Base-by-base conservation (phyloP, 768 basidiomycete genomes). In the Lactifluus pinguis region DNA sequence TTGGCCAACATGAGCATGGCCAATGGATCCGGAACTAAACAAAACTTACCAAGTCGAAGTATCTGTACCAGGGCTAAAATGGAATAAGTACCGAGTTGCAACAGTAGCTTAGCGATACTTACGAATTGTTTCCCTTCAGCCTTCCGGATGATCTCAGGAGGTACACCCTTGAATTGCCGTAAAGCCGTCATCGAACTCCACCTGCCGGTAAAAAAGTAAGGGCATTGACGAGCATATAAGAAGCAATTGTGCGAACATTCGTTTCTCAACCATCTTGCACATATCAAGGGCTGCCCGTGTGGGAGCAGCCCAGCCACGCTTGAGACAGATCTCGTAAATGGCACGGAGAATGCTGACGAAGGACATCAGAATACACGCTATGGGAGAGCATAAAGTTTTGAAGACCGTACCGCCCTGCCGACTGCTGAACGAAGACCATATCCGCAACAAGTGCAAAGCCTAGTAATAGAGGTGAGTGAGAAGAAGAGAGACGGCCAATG, bases 111-210 rank as follows among this genome's bases (percentile, higher is more conserved):
- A 21, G 65, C 38, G 45, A 41, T 17, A 79, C 85, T 69, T 68
- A 91, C 89, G 79, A 98, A 98, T 80, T 98, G 95, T 72, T 98
- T 98, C 15, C 91, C 87, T 72, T 98, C 95, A 0, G 95, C 94
- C 69, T 95, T 93, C 30, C 89, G 76, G 51, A 95, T 76, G 38
- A 95, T 85, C 50, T 95, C 92, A 19, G 79, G 71, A 0, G 93
- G 95, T 0, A 95, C 86, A 65, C 88, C 87, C 71, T 87, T 92
- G 80, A 98, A 98, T 71, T 99, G 97, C 41, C 97, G 83, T 41
- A 98, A 79, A 8, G 95, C 95, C 0, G 95, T 94, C 95, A 98
- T 98, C 0, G 94, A 94, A 38, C 86, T 85, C 95, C 95, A 98
- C 89, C 91, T 94, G 57, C 13, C 10, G 41, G 51, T n/a, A 45